Evolutionary conservation across 306 rosid species (phyloP).

Genomic region (Pyrus communis): DNA sequence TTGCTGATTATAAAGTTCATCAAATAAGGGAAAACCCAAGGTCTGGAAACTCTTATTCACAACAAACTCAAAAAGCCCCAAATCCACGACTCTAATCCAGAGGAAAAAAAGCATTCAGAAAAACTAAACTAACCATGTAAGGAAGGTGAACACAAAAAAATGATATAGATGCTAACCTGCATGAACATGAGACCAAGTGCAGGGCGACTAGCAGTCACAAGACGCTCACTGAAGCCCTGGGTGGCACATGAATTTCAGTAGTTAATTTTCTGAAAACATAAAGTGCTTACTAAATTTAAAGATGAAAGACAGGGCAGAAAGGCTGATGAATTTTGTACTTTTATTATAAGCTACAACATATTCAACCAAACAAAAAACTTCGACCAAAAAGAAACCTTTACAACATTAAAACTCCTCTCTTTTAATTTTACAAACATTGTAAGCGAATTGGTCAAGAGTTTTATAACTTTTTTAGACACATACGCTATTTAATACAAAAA

Average conservation of each 20-base stretch:
- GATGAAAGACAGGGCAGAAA: background rate
- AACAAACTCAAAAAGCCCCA: background rate
- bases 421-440: background rate
- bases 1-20: background rate
- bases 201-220: conserved; percentile 92
- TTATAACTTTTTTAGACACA: background rate
- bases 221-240: conserved; percentile 96
- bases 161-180: conserved; percentile 50
- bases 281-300: background rate
- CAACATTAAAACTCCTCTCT: background rate
- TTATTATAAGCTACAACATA: background rate
- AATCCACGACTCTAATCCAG: background rate
- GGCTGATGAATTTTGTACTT: background rate
- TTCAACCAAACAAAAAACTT: no score
- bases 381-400: no score
- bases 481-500: background rate
- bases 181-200: conserved; percentile 93
- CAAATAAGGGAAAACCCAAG: background rate
- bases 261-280: background rate
- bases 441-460: background rate
- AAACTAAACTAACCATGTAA: background rate
- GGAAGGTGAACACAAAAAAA: background rate
- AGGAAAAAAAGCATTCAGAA: background rate
- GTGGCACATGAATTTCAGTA: conserved; percentile 13
- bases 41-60: background rate